phyloP scores from a whole-genome alignment of 257 asterid species.

The Forsythia viridissima region DNA sequence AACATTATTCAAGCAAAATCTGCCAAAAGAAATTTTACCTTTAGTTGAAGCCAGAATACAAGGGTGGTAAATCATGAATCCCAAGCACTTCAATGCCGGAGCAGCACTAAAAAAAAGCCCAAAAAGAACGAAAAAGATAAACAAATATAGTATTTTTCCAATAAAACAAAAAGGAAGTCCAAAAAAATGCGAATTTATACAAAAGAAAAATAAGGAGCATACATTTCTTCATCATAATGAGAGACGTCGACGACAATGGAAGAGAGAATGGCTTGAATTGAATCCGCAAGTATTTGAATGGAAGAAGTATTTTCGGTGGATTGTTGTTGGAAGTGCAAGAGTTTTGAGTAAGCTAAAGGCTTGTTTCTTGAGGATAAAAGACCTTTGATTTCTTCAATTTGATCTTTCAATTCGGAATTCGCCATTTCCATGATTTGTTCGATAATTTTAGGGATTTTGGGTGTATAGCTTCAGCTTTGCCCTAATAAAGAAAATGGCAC shows the following conservation, averaged over 20 bases:
- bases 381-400: constrained; percentile 49
- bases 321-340: constrained; percentile 54
- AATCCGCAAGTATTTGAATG: constrained; percentile 42
- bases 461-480: constrained; percentile 1
- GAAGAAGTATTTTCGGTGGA: constrained; percentile 51
- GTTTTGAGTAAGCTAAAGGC: constrained; percentile 50
- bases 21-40: constrained; percentile 41
- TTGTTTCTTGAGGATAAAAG: constrained; percentile 40
- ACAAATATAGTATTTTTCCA: constrained; percentile 3
- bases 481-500: constrained; percentile 25
- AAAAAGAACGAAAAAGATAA: constrained; percentile 9
- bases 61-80: constrained; percentile 85
- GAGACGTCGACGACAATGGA: constrained; percentile 39
- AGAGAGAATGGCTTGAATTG: constrained; percentile 41
- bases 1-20: background rate
- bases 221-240: constrained; percentile 67
- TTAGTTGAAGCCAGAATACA: constrained; percentile 43
- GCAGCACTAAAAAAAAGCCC: constrained; percentile 48
- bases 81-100: constrained; percentile 85
- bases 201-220: background rate
- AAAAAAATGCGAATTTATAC: background rate
- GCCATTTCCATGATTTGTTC: constrained; percentile 37
- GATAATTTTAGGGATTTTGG: background rate
- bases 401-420: constrained; percentile 32
- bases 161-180: background rate